Base-by-base conservation (phyloP, 495 filamentous ascomycete genomes). In the Ramalina intermedia region DNA sequence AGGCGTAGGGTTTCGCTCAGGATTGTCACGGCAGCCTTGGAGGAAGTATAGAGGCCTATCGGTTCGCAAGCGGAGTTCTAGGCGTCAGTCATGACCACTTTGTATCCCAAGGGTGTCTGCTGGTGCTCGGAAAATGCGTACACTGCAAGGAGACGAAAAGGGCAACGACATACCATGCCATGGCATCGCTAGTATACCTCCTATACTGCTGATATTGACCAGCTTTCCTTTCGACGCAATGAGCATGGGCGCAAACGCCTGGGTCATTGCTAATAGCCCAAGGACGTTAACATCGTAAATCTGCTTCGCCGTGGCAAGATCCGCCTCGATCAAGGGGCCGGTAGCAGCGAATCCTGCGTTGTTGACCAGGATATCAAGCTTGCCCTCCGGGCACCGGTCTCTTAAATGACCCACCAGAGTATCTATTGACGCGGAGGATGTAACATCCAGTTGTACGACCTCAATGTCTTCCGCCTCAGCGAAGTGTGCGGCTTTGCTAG, bases 221-320 rank as follows among this genome's bases (percentile, higher is more conserved):
- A 66, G 26, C 12, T 49, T 48, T 0, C 59, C 63, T 36, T 59
- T 59, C 12, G 69, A 54, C 37, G 62, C 48, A 26, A 69, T 63
- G 1, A 75, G 54, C 42, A 74, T 46, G 6, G 66, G 66, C 1
- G 60, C 48, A 53, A 72, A 74, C 0, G 64, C 66, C 52, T 70
- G 60, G 6, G 57, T 55, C 37, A 71, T 50, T 12, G 57, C 56
- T 24, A 75, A 21, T 5, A 55, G 37, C 1, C 61, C 60, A 55
- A 58, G 68, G 38, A 70, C 55, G 48, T 75, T 75, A 4, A 63
- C 50, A 38, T 73, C 69, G 53, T 66, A 73, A n/a, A 71, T 53
- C 50, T 55, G 49, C 40, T 59, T 65, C 7, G 63, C 65, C 13
- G 59, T 58, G 9, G 53, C 56, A n/a, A 70, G 47, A 8, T 61